These are phyloP conservation scores for Epichloe gansuensis DNA, from an alignment of 2,329 filamentous ascomycete species.

Conservation along the genomic window DNA sequence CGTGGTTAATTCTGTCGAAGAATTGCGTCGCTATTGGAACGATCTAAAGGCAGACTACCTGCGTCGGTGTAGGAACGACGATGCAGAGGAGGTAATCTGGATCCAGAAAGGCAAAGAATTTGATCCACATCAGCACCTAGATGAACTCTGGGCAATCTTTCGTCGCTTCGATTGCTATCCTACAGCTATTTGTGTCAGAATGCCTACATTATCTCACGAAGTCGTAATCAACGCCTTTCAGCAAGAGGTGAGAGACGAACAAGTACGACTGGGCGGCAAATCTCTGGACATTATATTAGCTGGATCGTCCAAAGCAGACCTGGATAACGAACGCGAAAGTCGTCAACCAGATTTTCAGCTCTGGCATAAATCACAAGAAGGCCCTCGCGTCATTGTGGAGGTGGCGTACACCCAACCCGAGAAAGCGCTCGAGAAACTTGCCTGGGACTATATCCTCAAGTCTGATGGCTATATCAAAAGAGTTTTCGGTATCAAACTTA, in stretches of 20 bases:
- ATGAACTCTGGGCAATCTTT: background rate
- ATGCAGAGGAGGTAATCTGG: background rate
- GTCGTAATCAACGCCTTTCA: background rate
- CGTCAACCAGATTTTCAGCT: constrained; percentile 2
- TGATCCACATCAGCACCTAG: background rate
- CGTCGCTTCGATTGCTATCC: constrained; percentile 4
- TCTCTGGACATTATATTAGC: background rate
- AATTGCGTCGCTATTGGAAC: background rate
- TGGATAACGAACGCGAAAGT: background rate
- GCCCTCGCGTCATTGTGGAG: constrained; percentile 1
- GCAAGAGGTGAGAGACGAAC: too few relatives aligned
- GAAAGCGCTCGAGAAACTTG: background rate
- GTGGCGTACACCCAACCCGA: background rate
- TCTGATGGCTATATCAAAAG: background rate
- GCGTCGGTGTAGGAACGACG: too few relatives aligned
- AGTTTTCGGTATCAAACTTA: background rate
- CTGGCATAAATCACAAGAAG: background rate
- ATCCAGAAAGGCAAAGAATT: background rate
- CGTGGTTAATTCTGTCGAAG: background rate
- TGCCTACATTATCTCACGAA: background rate
- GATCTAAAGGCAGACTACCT: background rate
- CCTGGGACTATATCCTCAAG: constrained; percentile 1
- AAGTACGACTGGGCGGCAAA: background rate
- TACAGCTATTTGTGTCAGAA: constrained; percentile 1
- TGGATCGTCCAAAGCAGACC: background rate